A percentile compares a stretch with the other conserved stretches of the same genome.
Conservation (phyloP, 1,284 basidiomycete genomes). For the Leccinum insigne region DNA sequence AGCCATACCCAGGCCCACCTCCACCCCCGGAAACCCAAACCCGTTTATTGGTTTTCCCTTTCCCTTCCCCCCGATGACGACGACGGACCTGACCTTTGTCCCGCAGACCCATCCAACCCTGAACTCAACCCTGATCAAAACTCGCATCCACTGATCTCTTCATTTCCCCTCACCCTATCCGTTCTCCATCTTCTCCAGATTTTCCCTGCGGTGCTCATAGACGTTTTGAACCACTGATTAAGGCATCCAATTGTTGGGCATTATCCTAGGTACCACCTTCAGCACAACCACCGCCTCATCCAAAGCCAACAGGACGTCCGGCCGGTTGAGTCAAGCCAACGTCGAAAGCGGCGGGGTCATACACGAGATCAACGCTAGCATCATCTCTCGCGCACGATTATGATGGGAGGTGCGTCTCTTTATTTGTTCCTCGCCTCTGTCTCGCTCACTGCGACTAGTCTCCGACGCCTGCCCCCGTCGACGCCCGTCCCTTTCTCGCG, state of each 20-base stretch:
- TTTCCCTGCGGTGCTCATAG: constrained; percentile 24
- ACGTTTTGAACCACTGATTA: constrained; percentile 23
- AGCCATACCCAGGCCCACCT: background rate
- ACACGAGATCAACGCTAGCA: constrained; percentile 14
- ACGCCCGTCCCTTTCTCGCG: constrained; percentile 11
- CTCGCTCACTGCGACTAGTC: constrained; percentile 17
- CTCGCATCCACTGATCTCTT: constrained; percentile 10
- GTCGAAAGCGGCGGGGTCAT: constrained; percentile 3
- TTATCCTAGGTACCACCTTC: constrained; percentile 22
- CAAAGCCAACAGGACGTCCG: background rate
- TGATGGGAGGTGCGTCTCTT: constrained; percentile 53
- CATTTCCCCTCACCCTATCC: constrained; percentile 21
- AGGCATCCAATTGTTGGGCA: constrained; percentile 17
- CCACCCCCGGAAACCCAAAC: constrained; percentile 7
- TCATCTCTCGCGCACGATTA: constrained; percentile 18
- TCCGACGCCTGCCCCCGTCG: constrained; percentile 9
- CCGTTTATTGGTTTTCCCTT: constrained; percentile 14
- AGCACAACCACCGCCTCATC: background rate
- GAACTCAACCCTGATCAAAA: background rate
- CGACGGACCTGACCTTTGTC: constrained; percentile 1
- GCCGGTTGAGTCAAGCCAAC: background rate
- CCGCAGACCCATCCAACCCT: constrained; percentile 5
- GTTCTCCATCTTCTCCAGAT: constrained; percentile 26
- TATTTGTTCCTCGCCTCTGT: constrained; percentile 2
- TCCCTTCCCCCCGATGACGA: constrained; percentile 8